Base-by-base conservation (phyloP, 2,329 filamentous ascomycete species). In the Diplodia scrobiculata region DNA sequence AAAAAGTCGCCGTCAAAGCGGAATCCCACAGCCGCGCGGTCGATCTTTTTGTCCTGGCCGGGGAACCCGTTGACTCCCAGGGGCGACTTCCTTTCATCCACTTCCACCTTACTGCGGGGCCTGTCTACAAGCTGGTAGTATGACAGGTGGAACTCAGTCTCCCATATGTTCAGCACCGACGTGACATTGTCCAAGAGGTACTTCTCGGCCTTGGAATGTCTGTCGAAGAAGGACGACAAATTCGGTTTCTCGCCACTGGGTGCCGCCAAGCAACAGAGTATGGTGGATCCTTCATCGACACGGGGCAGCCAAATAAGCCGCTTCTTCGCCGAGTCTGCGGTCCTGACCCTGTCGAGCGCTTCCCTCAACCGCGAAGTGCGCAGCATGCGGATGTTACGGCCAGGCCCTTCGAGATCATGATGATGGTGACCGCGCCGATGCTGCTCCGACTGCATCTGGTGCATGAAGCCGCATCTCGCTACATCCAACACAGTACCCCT, bases 1-100 rank as follows among this genome's bases (percentile, higher is more conserved):
- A 74, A 75, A 48, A 75, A 73, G 62, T 77, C 73, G 2, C 74
- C 74, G 9, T 67, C 48, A 47, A 77, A 73, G 5, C 72, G 71
- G 48, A 76, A 77, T 0, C 73, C 67, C 34, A 70, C 69, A 0
- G 70, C 68, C 0, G 68, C 69, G 36, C 69, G 68, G 11, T 67
- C 53, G 25, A 75, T 47, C 41, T 27, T 48, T 7, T 36, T 50
- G 1, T 13, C 52, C 17, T 21, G 14, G 9, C 52, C 58, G 2
- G 45, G 58, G 13, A 48, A 32, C 2, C 38, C 41, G 6, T 60
- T 41, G 5, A 32, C 19, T 27, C 29, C n/a, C 14, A 60, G 25
- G 11, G 38, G 19, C 17, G 38, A 29, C 38, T 34, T 60, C 9
- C 41, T 27, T 9, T 60, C 41, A 5, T 10, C 14, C 6, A 9